phyloP scores from a whole-genome alignment of 257 asterid species.

The Linaria vulgaris region DNA sequence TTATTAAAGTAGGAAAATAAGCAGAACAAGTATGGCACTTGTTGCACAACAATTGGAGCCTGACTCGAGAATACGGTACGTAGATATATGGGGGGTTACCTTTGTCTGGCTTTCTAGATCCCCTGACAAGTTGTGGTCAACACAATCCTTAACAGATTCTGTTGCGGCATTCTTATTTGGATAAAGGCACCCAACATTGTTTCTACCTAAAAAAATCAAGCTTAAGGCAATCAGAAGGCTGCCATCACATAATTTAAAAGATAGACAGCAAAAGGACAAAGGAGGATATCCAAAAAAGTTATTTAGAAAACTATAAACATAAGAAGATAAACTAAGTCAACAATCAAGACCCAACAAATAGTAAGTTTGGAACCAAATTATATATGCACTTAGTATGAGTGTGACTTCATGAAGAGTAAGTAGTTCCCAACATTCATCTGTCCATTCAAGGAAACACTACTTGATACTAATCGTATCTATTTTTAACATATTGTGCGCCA shows the following conservation, averaged over 20 bases:
- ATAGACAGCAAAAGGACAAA: not conserved
- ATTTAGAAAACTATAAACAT: constrained; percentile 8
- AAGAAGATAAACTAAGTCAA: not conserved
- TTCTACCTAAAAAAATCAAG: constrained; percentile 82
- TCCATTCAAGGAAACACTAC: no score
- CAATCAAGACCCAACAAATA: not conserved
- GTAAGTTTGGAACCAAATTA: not conserved
- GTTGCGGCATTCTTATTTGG: constrained; percentile 69
- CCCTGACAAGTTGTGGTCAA: constrained; percentile 31
- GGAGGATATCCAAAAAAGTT: not conserved
- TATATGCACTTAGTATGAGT: not conserved
- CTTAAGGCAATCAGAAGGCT: constrained; percentile 26
- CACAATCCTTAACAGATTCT: constrained; percentile 57
- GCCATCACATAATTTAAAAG: not conserved
- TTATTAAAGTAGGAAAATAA: no score
- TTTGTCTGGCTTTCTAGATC: constrained; percentile 35
- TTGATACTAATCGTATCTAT: no score
- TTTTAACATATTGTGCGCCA: no score
- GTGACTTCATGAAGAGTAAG: no score
- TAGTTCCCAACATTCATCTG: no score
- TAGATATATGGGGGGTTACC: constrained; percentile 33
- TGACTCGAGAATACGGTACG: constrained; percentile 5
- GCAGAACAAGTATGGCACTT: not conserved
- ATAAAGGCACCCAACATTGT: constrained; percentile 86
- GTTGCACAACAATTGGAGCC: constrained; percentile 7